Base-by-base conservation (phyloP, 2,329 filamentous ascomycete genomes). In the Clarireedia homoeocarpa region DNA sequence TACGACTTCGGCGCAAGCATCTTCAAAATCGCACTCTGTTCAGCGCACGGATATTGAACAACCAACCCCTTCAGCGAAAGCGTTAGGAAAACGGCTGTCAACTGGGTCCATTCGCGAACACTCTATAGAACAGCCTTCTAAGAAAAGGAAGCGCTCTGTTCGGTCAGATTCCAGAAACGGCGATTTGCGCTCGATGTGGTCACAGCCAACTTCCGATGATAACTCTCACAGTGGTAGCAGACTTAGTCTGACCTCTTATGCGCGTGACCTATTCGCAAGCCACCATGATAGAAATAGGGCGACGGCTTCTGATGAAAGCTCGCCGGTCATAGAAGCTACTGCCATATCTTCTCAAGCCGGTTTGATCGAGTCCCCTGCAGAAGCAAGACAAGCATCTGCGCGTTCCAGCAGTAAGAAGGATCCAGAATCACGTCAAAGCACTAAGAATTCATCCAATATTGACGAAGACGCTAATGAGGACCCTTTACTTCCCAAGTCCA, bases 51-150 rank as follows among this genome's bases (percentile, higher is more conserved):
- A 20, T 9, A 7, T 27, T 14, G 5, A 26, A 14, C 46, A 26
- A 48, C 6, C 46, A 23, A 48, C 4, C 15, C 46, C 26, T 34
- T 27, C 65, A 7, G 56, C 57, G 51, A 66, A 66, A 48, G 56
- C 63, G 6, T 47, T 64, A 6, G 64, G 65, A 2, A 66, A 67
- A 51, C 56, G 64, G 23, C 64, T 62, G 44, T 34, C 30, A 9
- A 7, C 26, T 27, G 2, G 7, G 26, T 27, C 26, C 26, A 62
- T 60, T 14, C 55, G 53, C 3, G 55, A 59, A 40, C 20, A 17
- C 27, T 55, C 36, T 50, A 38, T 7, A 62, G 60, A 42, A 15
- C 46, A 46, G 1, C 34, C 12, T 20, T 49, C 53, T 14, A 48
- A 49, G 26, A 58, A 56, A 39, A 63, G 61, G 39, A 51, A 53